Evolutionary conservation across 2,329 filamentous ascomycete species (phyloP), one percentile per base, ranked within the genome.

Genomic region (Remersonia thermophila): DNA sequence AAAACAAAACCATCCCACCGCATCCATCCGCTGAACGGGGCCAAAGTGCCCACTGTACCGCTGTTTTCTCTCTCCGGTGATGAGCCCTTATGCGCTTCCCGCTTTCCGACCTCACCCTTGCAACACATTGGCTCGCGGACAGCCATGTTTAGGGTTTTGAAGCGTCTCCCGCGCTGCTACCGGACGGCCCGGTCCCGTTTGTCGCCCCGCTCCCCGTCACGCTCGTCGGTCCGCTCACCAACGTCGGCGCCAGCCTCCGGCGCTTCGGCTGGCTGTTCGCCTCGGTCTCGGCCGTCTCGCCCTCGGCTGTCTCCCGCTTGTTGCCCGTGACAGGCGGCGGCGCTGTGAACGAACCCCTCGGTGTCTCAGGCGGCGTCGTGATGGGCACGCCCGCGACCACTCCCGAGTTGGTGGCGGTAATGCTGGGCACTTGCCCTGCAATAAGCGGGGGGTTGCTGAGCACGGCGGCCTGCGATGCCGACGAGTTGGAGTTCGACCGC

Each of bases 361-460:
- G 89, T 3, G 89, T 96, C 55, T 93, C 82, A 1, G 89, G 91
- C 2, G 91, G 89, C 7, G 89, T 95, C 27, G 83, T 84, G 50
- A 93, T 74, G 0, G 86, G 83, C 30, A 93, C 62, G 0, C 70
- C 67, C 0, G 66, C 64, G 3, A 73, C 62, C 49, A 74, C 74
- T 30, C 67, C 69, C 1, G 81, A 83, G 44, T 79, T 81, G 8
- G 81, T 65, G 5, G 83, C 83, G 10, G 83, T 77, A 17, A 93
- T 74, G 35, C 78, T 70, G 0, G 86, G 85, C 12, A 94, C 70
- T 36, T 69, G 83, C 11, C 84, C 81, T 23, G 84, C 71, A 7
- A 83, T 81, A 1, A 91, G 75, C 1, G 83, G 77, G 1, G 85
- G 83, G 36, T 87, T 87, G 52, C 78, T 87, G 33, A 83, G 65